A percentile compares a stretch with the other conserved stretches of the same genome.
Evolutionary conservation across 208 protist species (phyloP).

Genomic region (Porcisia deanei): DNA sequence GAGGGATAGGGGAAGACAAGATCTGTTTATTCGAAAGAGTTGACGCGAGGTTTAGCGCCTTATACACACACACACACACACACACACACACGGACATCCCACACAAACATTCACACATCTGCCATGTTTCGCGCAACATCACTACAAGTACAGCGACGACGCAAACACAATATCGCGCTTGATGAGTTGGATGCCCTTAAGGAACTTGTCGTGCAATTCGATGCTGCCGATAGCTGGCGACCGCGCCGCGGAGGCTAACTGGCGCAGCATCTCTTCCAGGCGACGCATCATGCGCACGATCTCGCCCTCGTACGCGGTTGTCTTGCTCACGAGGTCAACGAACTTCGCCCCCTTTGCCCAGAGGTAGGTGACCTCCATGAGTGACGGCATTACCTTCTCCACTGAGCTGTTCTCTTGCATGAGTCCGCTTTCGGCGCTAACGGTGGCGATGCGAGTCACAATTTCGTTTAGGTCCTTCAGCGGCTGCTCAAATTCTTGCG

Average conservation of each 20-base stretch:
- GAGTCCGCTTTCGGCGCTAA: constrained; percentile 93
- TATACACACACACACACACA: background rate
- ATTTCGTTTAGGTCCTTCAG: constrained; percentile 91
- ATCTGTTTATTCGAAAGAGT: constrained; percentile 2
- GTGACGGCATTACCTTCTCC: constrained; percentile 93
- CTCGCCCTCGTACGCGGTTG: constrained; percentile 98
- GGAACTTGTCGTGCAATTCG: constrained; percentile 98
- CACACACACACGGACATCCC: background rate
- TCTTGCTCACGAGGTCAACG: constrained; percentile 96
- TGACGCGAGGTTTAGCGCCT: background rate
- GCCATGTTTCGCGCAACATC: background rate
- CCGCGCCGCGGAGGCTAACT: constrained; percentile 97
- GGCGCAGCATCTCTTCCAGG: constrained; percentile 98
- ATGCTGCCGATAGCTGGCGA: constrained; percentile 97
- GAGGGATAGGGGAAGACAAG: constrained; percentile 11
- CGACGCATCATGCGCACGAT: constrained; percentile 98
- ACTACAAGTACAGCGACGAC: constrained; percentile 97
- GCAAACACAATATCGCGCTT: constrained; percentile 99
- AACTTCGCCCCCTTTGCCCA: constrained; percentile 98
- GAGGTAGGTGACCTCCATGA: constrained; percentile 97
- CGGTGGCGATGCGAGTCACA: constrained; percentile 91
- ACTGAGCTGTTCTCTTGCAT: constrained; percentile 93
- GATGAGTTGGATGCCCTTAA: constrained; percentile 95
- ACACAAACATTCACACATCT: no score
- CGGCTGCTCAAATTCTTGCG: constrained; percentile 87